A percentile compares a stretch with the other conserved stretches of the same genome.
These are phyloP conservation scores for Venturia oleaginea DNA, from an alignment of 2,329 filamentous ascomycete genomes.

Conservation along the genomic window DNA sequence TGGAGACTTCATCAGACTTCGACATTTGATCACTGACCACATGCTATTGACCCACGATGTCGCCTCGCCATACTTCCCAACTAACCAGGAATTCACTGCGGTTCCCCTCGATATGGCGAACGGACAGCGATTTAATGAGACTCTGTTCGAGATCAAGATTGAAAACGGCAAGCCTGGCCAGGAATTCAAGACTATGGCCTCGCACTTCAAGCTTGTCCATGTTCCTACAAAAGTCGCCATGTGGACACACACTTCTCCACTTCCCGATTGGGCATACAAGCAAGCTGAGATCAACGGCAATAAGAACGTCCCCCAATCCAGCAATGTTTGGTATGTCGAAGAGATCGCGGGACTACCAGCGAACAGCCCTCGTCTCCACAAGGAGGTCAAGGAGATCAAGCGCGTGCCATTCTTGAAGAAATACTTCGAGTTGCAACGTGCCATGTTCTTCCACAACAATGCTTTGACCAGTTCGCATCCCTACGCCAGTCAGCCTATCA, in stretches of 20 bases:
- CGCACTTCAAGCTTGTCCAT: constrained; percentile 94
- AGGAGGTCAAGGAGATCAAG: constrained; percentile 72
- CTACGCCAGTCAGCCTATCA: constrained; percentile 87
- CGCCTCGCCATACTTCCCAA: constrained; percentile 89
- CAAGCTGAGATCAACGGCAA: constrained; percentile 99
- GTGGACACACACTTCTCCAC: constrained; percentile 93
- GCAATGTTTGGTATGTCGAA: constrained; percentile 91
- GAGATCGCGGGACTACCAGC: constrained; percentile 71
- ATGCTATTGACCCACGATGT: constrained; percentile 91
- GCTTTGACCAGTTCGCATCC: constrained; percentile 94
- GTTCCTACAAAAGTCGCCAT: constrained; percentile 93
- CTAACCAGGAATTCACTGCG: constrained; percentile 97
- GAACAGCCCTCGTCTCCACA: constrained; percentile 65
- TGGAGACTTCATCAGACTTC: constrained; percentile 76
- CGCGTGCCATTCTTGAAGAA: constrained; percentile 80
- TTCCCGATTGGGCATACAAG: constrained; percentile 96
- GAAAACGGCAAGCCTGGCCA: constrained; percentile 74
- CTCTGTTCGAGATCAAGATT: constrained; percentile 83
- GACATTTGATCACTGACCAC: constrained; percentile 77
- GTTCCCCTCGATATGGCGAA: constrained; percentile 63
- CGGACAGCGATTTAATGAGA: constrained; percentile 72
- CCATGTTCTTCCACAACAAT: constrained; percentile 99
- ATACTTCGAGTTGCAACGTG: constrained; percentile 91
- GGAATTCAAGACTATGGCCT: constrained; percentile 81
- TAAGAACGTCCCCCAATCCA: constrained; percentile 83